Evolutionary conservation across 2,329 filamentous ascomycete species (phyloP), one percentile per base, ranked within the genome.

Genomic region (Fusarium pseudocircinatum): DNA sequence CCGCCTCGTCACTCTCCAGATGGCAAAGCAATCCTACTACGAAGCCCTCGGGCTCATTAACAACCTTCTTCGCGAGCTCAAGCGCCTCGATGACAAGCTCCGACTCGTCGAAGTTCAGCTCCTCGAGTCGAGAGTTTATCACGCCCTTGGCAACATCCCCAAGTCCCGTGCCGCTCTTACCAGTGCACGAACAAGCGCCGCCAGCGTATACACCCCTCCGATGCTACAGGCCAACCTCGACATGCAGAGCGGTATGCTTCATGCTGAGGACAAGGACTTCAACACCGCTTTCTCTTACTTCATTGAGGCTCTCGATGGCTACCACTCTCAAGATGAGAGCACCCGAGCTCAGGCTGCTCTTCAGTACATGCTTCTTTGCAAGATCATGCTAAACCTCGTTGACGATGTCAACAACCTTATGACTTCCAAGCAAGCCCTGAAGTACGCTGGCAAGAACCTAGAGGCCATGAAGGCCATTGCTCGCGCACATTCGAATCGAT

Each of bases 381-480:
- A 99, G 87, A 96, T 99, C 83, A 99, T 99, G 97, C 89, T 99
- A 77, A 99, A 99, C 85, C 88, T 97, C 44, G 94, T 91, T 75
- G 95, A 98, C 86, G 97, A 99, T 83, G 96, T 99, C 82, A 97
- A 96, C 85, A 91, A 93, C 80, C 90, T 99, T 76, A 94, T 99
- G 91, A 91, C 93, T 36, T 97, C 94, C 61, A 99, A 99, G 89
- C 95, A 98, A 83, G 96, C 97, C 43, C 91, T 97, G 81, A 96
- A 97, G 84, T 98, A 99, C 81, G 95, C 95, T 37, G 95, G 96
- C 78, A 94, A 96, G 85, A 96, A 94, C 81, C 91, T 99, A 73
- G 96, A 99, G 84, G 96, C 96, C 67, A 99, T 99, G 96, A 99
- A 99, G 87, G 95, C 97, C 36, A 96, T 99, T 72, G 96, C 96